A percentile compares a stretch with the other conserved stretches of the same genome.
phyloP scores from a whole-genome alignment of 2,329 filamentous ascomycete species.

The Neoarthrinium moseri region DNA sequence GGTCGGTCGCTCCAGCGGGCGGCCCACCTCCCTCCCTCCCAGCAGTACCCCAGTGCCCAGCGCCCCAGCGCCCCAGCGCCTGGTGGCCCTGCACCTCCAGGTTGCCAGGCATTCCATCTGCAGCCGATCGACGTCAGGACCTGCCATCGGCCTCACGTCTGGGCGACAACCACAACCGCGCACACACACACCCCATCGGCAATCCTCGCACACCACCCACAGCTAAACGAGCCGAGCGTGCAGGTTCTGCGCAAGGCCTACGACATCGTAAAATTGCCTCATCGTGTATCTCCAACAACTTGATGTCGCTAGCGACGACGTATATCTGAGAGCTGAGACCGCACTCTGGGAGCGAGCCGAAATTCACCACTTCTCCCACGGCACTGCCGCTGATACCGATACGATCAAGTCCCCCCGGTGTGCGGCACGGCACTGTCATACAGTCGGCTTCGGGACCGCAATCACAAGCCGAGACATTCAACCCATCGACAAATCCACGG shows the following conservation, averaged over 20 bases:
- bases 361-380: not conserved
- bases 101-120: no score
- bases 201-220: no score
- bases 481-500: not conserved
- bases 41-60: not conserved
- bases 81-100: no score
- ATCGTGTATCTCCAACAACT: not conserved
- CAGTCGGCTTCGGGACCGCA: constrained; percentile 3
- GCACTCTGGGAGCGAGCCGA: not conserved
- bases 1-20: not conserved
- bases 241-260: no score
- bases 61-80: not conserved
- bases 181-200: no score
- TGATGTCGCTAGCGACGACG: not conserved
- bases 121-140: no score
- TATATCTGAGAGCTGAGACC: not conserved
- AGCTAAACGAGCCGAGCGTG: no score
- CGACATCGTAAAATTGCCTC: no score
- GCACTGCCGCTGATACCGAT: not conserved
- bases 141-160: no score
- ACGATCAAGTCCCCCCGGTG: not conserved
- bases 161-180: no score
- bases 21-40: not conserved
- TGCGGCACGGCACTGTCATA: no score
- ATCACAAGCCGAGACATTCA: constrained; percentile 11